phyloP scores from a whole-genome alignment of 495 filamentous ascomycete genomes.

The Pyrenopolyporus hunteri region DNA sequence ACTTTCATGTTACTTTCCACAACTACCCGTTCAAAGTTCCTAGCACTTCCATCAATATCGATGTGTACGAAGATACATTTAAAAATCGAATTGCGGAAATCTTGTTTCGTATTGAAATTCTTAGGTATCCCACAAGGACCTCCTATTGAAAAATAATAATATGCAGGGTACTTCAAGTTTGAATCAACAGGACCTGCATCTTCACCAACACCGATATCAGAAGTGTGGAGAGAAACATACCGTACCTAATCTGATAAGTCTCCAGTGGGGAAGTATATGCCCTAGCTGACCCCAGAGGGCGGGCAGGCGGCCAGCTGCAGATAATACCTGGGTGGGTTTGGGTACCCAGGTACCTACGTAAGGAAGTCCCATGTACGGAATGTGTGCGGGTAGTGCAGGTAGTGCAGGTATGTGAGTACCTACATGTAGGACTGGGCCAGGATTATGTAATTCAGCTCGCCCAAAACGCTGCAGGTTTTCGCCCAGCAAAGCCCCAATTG shows the following conservation, averaged over 20 bases:
- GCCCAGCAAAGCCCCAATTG: neutral
- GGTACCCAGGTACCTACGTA: too few species aligned
- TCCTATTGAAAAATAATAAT: too few species aligned
- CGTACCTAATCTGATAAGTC: conserved; percentile 9
- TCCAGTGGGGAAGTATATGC: conserved; percentile 8
- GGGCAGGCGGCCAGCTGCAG: conserved; percentile 14
- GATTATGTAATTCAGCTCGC: conserved; percentile 19
- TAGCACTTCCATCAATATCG: too few species aligned
- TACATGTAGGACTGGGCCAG: neutral
- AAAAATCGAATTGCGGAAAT: too few species aligned
- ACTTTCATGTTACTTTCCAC: too few species aligned
- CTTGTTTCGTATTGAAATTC: too few species aligned
- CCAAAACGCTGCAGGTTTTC: neutral
- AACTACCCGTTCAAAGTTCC: too few species aligned
- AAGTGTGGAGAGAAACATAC: conserved; percentile 25
- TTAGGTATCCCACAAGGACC: neutral
- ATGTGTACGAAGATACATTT: too few species aligned
- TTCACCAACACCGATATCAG: conserved; percentile 8
- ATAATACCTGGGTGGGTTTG: neutral
- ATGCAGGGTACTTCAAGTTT: too few species aligned
- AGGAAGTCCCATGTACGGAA: too few species aligned
- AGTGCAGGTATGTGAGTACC: neutral
- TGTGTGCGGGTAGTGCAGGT: too few species aligned
- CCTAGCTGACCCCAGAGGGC: conserved; percentile 14
- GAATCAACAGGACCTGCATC: conserved; percentile 16